Conservation (phyloP, 2,329 filamentous ascomycete genomes). For the Calcarisporium arbuscula region DNA sequence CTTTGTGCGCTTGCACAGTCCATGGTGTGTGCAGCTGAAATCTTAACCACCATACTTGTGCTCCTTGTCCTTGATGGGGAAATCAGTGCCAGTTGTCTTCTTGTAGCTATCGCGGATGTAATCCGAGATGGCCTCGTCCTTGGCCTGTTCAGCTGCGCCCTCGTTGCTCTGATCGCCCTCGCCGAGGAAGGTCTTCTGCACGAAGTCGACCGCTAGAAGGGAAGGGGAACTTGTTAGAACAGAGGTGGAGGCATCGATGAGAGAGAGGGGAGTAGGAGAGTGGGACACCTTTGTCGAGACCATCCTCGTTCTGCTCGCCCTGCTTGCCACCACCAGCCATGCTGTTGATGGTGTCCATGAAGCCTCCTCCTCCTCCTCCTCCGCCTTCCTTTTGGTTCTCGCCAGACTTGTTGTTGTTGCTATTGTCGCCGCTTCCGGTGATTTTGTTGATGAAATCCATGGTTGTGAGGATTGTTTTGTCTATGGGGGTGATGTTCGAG, state of each 20-base stretch:
- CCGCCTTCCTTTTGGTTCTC: conserved; percentile 18
- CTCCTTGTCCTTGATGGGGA: conserved; percentile 66
- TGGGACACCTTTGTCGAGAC: conserved; percentile 67
- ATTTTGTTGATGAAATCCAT: conserved; percentile 12
- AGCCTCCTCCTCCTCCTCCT: conserved; percentile 42
- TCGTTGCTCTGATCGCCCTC: conserved; percentile 67
- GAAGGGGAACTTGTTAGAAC: background rate
- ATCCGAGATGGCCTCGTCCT: conserved; percentile 73
- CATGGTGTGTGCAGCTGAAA: too few relatives aligned
- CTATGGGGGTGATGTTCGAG: too few relatives aligned
- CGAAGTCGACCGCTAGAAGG: conserved; percentile 65
- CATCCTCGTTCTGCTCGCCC: conserved; percentile 77
- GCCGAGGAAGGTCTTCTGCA: conserved; percentile 70
- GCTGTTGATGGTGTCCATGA: conserved; percentile 65
- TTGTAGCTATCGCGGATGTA: conserved; percentile 69
- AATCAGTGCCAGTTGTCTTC: conserved; percentile 57
- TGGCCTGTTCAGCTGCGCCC: conserved; percentile 70
- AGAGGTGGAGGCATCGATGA: too few relatives aligned
- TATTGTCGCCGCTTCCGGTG: background rate
- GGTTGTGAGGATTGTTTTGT: too few relatives aligned
- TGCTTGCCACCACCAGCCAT: conserved; percentile 66
- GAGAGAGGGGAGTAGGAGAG: background rate
- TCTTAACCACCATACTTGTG: conserved; percentile 22
- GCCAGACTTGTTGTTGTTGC: background rate
- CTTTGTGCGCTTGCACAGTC: too few relatives aligned